Evolutionary conservation across 495 filamentous ascomycete genomes (phyloP).

Genomic region (Penicillium samsonianum): DNA sequence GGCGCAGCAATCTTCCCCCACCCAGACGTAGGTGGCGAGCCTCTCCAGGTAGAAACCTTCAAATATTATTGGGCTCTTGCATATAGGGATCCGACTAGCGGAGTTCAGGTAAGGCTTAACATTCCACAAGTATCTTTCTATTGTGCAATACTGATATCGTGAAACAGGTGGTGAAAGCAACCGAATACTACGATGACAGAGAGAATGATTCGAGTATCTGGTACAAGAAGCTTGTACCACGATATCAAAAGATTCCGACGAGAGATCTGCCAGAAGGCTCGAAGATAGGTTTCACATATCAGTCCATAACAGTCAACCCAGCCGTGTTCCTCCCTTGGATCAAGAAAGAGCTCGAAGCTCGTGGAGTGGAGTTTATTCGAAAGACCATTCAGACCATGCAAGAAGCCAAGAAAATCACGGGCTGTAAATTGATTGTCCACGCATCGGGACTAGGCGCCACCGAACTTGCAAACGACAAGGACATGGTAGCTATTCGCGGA

Average conservation of each 20-base stretch:
- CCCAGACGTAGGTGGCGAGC: conserved; percentile 12
- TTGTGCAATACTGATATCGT: too few relatives aligned
- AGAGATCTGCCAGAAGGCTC: conserved; percentile 9
- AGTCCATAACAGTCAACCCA: conserved; percentile 23
- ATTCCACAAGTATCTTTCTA: too few relatives aligned
- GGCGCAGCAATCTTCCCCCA: conserved; percentile 22
- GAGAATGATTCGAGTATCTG: conserved; percentile 21
- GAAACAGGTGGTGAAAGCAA: too few relatives aligned
- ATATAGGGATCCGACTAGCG: conserved; percentile 23
- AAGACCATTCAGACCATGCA: conserved; percentile 12
- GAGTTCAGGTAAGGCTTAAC: conserved; percentile 26
- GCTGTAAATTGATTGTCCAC: conserved; percentile 14
- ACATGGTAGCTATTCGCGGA: conserved; percentile 18
- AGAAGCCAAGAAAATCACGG: conserved; percentile 12
- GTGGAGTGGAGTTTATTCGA: conserved; percentile 16
- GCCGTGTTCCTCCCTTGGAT: conserved; percentile 18
- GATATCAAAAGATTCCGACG: conserved; percentile 11
- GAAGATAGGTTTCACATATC: conserved; percentile 18
- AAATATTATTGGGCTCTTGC: conserved; percentile 24
- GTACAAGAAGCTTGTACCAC: conserved; percentile 22
- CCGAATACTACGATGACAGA: conserved; percentile 23
- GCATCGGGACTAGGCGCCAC: conserved; percentile 19
- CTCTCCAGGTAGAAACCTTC: conserved; percentile 19
- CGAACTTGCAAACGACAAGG: conserved; percentile 15
- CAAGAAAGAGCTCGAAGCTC: conserved; percentile 12